Evolutionary conservation across 805 yeast species (phyloP), one percentile per base, ranked within the genome.

Genomic region (Debaryomyces castellii): DNA sequence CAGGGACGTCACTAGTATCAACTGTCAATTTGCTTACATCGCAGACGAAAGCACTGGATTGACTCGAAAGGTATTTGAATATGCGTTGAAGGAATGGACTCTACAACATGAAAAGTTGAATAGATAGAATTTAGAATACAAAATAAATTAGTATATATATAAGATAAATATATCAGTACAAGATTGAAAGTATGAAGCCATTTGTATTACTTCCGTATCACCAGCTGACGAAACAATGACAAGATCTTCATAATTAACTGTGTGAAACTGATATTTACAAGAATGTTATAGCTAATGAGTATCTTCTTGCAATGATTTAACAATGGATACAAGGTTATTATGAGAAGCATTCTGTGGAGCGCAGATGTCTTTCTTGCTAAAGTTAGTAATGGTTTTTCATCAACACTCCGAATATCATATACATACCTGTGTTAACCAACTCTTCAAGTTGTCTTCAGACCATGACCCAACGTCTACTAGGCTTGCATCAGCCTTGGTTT

Each of bases 1-100:
- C 58, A 75, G 67, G 49, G 96, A 89, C 53, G 96, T 89, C 3
- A 85, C 80, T 55, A 55, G 63, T 20, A 73, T 86, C 12, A 90
- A 90, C 3, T 89, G 88, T 22, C 76, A 78, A 43, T 89, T 89
- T 62, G 79, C 81, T 12, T 78, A 81, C 57, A 78, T 89, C 7
- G 69, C 70, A 6, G 79, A 82, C 54, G 85, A 83, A 36, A 67
- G 69, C 21, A 52, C 56, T 17, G 89, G 89, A 0, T 72, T 85
- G 27, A 80, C 83, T 1, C 73, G 82, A 73, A 54, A 65, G 16
- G 57, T 79, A n/a, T 83, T 80, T 51, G 73, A 76, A 39, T 59
- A 65, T 2, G 85, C 72, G 12, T 47, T 78, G 20, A 45, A 54
- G 32, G 51, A 54, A 21, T 74, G 81, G 76, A 41, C 46, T 11